Conservation (phyloP, 495 filamentous ascomycete species). For the Podospora tetraspora region DNA sequence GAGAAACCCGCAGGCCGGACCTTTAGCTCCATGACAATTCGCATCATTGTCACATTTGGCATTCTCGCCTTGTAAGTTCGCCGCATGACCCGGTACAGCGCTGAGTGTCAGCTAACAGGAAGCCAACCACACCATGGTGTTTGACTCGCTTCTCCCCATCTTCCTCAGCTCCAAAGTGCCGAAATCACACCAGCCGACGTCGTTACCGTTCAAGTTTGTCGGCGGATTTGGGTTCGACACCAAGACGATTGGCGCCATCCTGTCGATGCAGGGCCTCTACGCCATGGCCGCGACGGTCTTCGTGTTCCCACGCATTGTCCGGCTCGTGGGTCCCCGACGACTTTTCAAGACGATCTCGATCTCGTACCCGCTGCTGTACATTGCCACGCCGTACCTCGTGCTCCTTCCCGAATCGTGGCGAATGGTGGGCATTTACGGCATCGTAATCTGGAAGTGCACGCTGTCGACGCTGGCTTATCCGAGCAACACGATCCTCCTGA, state of each 20-base stretch:
- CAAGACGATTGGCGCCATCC: conserved; percentile 77
- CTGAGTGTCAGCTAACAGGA: conserved; percentile 7
- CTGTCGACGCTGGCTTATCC: conserved; percentile 82
- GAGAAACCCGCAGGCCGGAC: conserved; percentile 17
- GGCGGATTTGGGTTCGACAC: conserved; percentile 79
- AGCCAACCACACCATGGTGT: conserved; percentile 71
- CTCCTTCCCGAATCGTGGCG: conserved; percentile 67
- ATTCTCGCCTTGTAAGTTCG: conserved; percentile 87
- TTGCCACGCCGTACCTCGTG: conserved; percentile 82
- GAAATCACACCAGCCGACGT: conserved; percentile 31
- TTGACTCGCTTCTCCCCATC: conserved; percentile 89
- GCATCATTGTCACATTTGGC: conserved; percentile 83
- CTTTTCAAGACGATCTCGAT: conserved; percentile 76
- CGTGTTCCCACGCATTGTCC: conserved; percentile 69
- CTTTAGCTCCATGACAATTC: conserved; percentile 76
- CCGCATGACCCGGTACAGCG: background rate
- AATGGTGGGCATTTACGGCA: conserved; percentile 64
- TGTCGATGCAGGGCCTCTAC: conserved; percentile 85
- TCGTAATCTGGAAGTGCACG: conserved; percentile 84
- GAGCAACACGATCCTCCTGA: conserved; percentile 74
- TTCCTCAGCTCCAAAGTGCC: conserved; percentile 72
- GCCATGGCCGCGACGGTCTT: conserved; percentile 79
- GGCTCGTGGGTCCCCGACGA: conserved; percentile 65
- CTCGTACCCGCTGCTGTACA: conserved; percentile 82
- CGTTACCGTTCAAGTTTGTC: conserved; percentile 78